Evolutionary conservation across 148 eudicot species (phyloP), one percentile per base, ranked within the genome.

Genomic region (Linanthus parryae): DNA sequence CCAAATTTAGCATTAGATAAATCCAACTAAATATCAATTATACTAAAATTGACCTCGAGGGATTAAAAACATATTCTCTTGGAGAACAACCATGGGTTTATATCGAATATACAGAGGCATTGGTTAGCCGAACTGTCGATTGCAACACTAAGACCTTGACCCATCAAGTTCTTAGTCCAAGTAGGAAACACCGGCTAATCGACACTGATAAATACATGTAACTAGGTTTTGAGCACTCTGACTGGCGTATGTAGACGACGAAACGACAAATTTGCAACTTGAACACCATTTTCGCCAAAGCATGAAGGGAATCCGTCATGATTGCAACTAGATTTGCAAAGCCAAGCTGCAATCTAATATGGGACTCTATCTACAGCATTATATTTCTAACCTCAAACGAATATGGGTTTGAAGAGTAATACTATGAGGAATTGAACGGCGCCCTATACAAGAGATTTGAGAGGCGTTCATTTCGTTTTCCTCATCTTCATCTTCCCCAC

Each of bases 251-350:
- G 82, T 69, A 66, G 58, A 69, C n/a, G 78, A 72, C 53, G 63
- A n/a, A n/a, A n/a, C n/a, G n/a, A n/a, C n/a, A n/a, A 52, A 62
- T 73, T 72, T 48, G 78, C 72, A 38, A 77, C 78, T 55, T 69
- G 78, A 52, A 77, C 75, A 1, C 82, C 82, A 73, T 73, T 77
- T 31, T 77, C 78, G 43, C 78, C 78, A 50, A 77, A 77, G 62
- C 82, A 77, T 49, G 82, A 73, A 48, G 77, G 74, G 30, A 76
- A 76, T n/a, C n/a, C n/a, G n/a, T n/a, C n/a, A n/a, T n/a, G n/a
- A n/a, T 50, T n/a, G n/a, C n/a, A n/a, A n/a, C n/a, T n/a, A n/a
- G 15, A 17, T n/a, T n/a, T n/a, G n/a, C n/a, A n/a, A n/a, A n/a
- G n/a, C n/a, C n/a, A n/a, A n/a, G n/a, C n/a, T n/a, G n/a, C n/a